Base-by-base conservation (phyloP, 2,329 filamentous ascomycete genomes). In the Trichoderma sp. region DNA sequence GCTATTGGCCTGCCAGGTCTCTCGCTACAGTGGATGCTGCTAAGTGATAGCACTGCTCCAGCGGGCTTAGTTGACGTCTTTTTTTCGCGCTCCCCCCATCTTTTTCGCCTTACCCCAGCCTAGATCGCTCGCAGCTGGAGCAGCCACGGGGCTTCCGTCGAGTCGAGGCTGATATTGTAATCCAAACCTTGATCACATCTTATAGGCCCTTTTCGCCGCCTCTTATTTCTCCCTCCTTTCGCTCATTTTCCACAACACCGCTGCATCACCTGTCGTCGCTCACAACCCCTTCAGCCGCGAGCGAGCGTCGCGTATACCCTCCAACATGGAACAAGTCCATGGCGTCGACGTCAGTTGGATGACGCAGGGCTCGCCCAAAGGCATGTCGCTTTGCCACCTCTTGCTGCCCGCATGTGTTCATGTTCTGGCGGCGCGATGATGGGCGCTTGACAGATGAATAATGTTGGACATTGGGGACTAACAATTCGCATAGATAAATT, bases 281-380 rank as follows among this genome's bases (percentile, higher is more conserved):
- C 43, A 43, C 33, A 19, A 16, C 21, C 14, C 52, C 27, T 27
- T 16, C 11, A 65, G 19, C 40, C 13, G 53, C 68, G 57, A 47
- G 53, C 69, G 59, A 58, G 69, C 69, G 66, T 61, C 59, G 62
- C 53, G 58, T 52, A 69, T 29, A 62, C 55, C 66, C n/a, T 60
- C 61, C 77, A 83, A 74, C 71, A 95, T 95, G 92, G 92, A 95
- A 81, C 90, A 91, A 75, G 88, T 92, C 73, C 89, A 93, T 79
- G 90, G 91, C 73, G 88, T 96, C 76, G 93, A 97, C 81, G 93
- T 96, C 77, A 94, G 91, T 81, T 97, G 93, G 93, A 91, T 96
- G 84, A 86, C 86, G 74, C 92, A 96, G 81, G 91, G 92, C 77
- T 88, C 91, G 74, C 89, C 90, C 72, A 94, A 92, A 91, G 93